Base-by-base conservation (phyloP, 306 rosid genomes). In the Carpinus viminea region DNA sequence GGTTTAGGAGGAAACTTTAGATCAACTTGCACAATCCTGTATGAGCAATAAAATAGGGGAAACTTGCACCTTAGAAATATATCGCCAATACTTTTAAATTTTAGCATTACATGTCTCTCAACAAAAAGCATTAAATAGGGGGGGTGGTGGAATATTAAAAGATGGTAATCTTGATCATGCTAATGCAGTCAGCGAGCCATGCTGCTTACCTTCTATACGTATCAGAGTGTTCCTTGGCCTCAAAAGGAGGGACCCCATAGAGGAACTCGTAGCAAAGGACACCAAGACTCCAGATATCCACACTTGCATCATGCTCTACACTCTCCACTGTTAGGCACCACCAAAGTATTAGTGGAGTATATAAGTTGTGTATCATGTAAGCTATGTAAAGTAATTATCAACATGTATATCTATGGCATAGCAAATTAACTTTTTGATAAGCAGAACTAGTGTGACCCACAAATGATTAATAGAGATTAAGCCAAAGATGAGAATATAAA, bases 221-320 rank as follows among this genome's bases (percentile, higher is more conserved):
- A 84, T 96, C 99, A 21, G 98, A 93, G 83, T 96, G 99, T 79
- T 96, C 98, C 75, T 91, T 96, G 38, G 99, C 99, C 87, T 96
- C 99, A 75, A 96, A 96, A 24, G 99, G 99, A 51, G 99, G 99
- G 65, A 89, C 92, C 70, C 99, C 99, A 51, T 93, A 96, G 8
- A 96, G 98, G 79, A 96, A 96, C 88, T 96, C 99, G 55, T 96
- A 96, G 90, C 98, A 96, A 76, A 96, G 84, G 75, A 96, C 88
- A 51, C 99, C 99, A 61, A 96, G 99, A 78, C 99, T 96, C 98
- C 99, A 96, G 76, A 96, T 96, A 86, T 96, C 99, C 79, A 96
- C 99, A 56, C 87, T 91, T 11, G 98, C 99, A 79, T 96, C 99
- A 82, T 96, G 99, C 83, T 96, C 98, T 56, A 91, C 94, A 54